These are phyloP conservation scores for Podosphaera fusca DNA, from an alignment of 2,329 filamentous ascomycete species.

Conservation along the genomic window DNA sequence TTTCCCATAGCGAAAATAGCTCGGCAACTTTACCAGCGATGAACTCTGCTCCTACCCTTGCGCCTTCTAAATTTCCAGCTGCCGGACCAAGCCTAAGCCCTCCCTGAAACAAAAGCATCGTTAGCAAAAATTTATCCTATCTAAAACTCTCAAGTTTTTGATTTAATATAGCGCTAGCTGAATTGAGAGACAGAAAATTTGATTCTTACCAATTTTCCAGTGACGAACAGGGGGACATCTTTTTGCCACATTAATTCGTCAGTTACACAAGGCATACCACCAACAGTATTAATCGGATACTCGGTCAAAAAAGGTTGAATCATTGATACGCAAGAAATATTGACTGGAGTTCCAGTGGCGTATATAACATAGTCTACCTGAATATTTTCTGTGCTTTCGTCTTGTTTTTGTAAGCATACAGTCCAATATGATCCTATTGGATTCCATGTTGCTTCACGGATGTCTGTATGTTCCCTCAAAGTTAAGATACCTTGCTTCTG, in stretches of 20 bases:
- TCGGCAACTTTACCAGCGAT: slow-evolving; percentile 15
- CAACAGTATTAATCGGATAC: slow-evolving; percentile 36
- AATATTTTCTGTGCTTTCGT: slow-evolving; percentile 27
- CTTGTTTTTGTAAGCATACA: slow-evolving; percentile 13
- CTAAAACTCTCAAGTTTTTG: not conserved
- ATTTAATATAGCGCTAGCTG: not conserved
- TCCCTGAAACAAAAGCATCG: slow-evolving; percentile 17
- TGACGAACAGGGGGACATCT: slow-evolving; percentile 50
- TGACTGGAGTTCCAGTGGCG: slow-evolving; percentile 46
- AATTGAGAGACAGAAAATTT: not conserved
- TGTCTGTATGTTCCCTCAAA: slow-evolving; percentile 9
- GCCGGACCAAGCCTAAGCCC: slow-evolving; percentile 47
- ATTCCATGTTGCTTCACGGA: slow-evolving; percentile 29
- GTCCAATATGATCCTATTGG: slow-evolving; percentile 23
- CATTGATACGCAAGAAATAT: slow-evolving; percentile 36
- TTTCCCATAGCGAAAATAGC: slow-evolving; percentile 2
- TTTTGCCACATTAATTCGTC: slow-evolving; percentile 56
- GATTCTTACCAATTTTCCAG: slow-evolving; percentile 28
- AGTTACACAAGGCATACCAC: slow-evolving; percentile 49
- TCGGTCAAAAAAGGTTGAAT: slow-evolving; percentile 33
- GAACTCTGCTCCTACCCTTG: slow-evolving; percentile 48
- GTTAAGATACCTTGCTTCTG: slow-evolving; percentile 4
- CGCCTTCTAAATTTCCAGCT: slow-evolving; percentile 51
- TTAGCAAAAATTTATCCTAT: not conserved
- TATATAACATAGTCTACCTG: slow-evolving; percentile 19